These are phyloP conservation scores for Phragmites australis DNA, from an alignment of 176 grass and related monocot genomes.

Conservation along the genomic window DNA sequence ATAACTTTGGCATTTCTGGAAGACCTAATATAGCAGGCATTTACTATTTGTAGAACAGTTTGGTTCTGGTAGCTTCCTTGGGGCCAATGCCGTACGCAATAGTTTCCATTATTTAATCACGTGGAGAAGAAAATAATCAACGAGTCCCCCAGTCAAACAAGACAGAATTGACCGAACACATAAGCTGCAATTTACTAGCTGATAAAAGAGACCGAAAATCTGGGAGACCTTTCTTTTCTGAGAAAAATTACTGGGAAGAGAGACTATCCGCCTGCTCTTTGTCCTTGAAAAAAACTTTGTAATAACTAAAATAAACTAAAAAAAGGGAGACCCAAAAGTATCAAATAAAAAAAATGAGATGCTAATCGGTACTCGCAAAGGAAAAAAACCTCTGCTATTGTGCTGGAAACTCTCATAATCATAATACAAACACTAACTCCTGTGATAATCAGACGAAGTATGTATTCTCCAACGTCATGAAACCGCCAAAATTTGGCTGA, in stretches of 20 bases:
- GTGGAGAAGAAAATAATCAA: conserved; percentile 2
- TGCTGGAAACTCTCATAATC: background rate
- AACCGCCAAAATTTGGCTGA: background rate
- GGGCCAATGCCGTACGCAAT: background rate
- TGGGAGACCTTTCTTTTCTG: background rate
- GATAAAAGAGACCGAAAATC: background rate
- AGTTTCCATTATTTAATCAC: conserved; percentile 13
- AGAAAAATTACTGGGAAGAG: background rate
- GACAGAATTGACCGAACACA: conserved; percentile 1
- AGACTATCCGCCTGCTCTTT: background rate
- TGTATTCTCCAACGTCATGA: background rate
- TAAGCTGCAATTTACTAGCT: background rate
- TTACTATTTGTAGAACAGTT: conserved; percentile 15
- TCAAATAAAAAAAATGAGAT: background rate
- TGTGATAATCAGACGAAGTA: background rate
- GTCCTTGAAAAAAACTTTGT: background rate
- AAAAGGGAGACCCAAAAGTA: background rate
- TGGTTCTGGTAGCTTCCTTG: conserved; percentile 27
- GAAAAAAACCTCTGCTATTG: background rate
- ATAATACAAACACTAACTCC: background rate
- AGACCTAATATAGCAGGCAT: background rate
- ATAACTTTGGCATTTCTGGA: background rate
- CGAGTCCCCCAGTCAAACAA: background rate
- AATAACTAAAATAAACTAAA: background rate
- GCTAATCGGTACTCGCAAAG: background rate